phyloP scores from a whole-genome alignment of 2,329 filamentous ascomycete species.

The Onygena corvina region DNA sequence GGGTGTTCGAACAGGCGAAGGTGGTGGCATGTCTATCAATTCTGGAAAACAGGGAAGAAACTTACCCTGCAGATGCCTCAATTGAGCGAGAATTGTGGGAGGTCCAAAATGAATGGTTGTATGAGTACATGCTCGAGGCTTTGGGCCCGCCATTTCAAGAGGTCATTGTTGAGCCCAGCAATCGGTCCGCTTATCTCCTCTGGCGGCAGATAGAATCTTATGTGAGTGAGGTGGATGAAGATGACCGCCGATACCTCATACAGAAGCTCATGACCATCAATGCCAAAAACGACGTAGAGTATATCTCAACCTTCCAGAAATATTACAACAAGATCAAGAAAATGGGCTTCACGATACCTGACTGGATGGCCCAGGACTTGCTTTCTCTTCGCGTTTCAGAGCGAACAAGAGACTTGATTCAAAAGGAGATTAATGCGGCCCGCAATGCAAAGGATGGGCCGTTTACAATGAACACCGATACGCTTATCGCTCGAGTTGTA shows the following conservation, averaged over 20 bases:
- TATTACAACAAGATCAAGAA: background rate
- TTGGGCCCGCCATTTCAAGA: constrained; percentile 1
- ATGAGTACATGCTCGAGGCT: constrained; percentile 5
- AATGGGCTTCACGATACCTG: constrained; percentile 4
- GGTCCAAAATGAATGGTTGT: constrained; percentile 5
- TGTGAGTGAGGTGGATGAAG: background rate
- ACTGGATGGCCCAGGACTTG: constrained; percentile 2
- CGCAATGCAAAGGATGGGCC: constrained; percentile 3
- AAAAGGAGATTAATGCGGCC: background rate
- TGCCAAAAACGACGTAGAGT: constrained; percentile 1
- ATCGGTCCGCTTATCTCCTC: constrained; percentile 6
- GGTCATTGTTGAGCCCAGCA: background rate
- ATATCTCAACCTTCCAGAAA: constrained; percentile 1
- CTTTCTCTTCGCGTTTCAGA: constrained; percentile 6
- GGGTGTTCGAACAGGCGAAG: background rate
- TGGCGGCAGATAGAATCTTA: constrained; percentile 7
- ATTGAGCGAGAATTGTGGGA: background rate
- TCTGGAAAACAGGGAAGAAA: background rate
- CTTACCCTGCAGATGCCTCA: background rate
- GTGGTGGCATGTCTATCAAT: background rate
- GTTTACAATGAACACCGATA: background rate
- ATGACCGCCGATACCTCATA: constrained; percentile 2
- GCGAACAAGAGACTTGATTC: constrained; percentile 1
- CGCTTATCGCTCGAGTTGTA: background rate
- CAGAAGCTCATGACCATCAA: constrained; percentile 5